Conservation (phyloP, 73 alveolate species). For the Paramecium sexaurelia region DNA sequence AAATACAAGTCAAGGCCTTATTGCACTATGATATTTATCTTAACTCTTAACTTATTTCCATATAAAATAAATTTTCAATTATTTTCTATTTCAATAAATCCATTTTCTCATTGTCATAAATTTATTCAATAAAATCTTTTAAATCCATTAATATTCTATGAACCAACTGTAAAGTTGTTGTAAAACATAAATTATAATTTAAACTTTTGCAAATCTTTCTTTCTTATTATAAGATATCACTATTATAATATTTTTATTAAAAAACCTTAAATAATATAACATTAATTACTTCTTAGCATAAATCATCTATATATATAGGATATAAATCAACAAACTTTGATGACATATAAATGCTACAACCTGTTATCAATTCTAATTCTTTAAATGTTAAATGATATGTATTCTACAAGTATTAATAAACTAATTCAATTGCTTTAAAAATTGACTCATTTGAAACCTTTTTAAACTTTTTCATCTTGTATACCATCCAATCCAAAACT, state of each 20-base stretch:
- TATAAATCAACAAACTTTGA: slow-evolving; percentile 35
- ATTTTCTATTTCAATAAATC: background rate
- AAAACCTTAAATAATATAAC: background rate
- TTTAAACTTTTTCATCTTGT: background rate
- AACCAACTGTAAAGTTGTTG: background rate
- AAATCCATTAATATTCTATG: background rate
- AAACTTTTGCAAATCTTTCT: background rate
- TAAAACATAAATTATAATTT: background rate
- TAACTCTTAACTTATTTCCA: background rate
- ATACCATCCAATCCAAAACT: background rate
- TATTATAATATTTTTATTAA: background rate
- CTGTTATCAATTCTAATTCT: background rate
- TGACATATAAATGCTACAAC: slow-evolving; percentile 2
- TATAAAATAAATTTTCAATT: background rate
- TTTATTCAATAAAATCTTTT: background rate
- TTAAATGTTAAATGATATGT: background rate
- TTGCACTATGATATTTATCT: background rate
- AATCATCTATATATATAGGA: background rate
- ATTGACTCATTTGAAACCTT: background rate
- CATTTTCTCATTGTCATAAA: background rate
- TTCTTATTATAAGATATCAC: background rate
- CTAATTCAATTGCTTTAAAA: background rate
- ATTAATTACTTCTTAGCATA: background rate
- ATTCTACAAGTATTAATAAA: background rate
- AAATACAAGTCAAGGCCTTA: background rate